phyloP scores from a whole-genome alignment of 805 yeast species.

The Priceomyces fermenticarens region DNA sequence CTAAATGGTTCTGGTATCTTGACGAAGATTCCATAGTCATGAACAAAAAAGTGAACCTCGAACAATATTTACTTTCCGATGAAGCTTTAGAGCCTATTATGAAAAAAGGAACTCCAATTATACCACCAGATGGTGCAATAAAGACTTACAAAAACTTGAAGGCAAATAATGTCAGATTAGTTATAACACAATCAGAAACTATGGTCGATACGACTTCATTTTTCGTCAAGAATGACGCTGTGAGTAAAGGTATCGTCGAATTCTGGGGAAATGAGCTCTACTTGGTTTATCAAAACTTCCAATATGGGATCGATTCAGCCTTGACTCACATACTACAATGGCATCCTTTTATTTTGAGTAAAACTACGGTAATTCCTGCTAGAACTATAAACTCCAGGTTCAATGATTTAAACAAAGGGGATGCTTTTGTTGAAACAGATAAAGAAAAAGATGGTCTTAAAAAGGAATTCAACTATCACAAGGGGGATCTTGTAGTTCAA shows the following conservation, averaged over 20 bases:
- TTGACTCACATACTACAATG: constrained; percentile 87
- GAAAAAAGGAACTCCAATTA: constrained; percentile 67
- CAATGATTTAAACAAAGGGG: constrained; percentile 13
- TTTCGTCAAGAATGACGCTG: constrained; percentile 61
- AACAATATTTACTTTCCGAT: constrained; percentile 56
- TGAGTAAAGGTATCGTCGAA: constrained; percentile 71
- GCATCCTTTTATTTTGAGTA: constrained; percentile 82
- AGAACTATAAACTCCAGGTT: constrained; percentile 30
- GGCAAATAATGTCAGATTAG: constrained; percentile 53
- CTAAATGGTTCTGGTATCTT: constrained; percentile 88
- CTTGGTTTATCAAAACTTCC: constrained; percentile 63
- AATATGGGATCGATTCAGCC: constrained; percentile 60
- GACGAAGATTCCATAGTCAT: constrained; percentile 77
- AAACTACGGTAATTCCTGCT: constrained; percentile 66
- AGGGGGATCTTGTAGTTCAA: constrained; percentile 67
- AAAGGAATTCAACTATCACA: constrained; percentile 41
- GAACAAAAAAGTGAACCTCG: constrained; percentile 62
- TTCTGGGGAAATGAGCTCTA: constrained; percentile 74
- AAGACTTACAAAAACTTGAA: constrained; percentile 63
- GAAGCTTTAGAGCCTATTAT: constrained; percentile 61
- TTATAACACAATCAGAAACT: constrained; percentile 66
- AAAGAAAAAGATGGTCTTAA: constrained; percentile 16
- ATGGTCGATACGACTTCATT: constrained; percentile 70
- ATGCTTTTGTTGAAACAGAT: constrained; percentile 11
- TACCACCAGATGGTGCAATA: constrained; percentile 64